Percentiles rank a stretch among this genome's conserved stretches.
phyloP scores from a whole-genome alignment of 331 rosid species.

The Spiraea crenata region DNA sequence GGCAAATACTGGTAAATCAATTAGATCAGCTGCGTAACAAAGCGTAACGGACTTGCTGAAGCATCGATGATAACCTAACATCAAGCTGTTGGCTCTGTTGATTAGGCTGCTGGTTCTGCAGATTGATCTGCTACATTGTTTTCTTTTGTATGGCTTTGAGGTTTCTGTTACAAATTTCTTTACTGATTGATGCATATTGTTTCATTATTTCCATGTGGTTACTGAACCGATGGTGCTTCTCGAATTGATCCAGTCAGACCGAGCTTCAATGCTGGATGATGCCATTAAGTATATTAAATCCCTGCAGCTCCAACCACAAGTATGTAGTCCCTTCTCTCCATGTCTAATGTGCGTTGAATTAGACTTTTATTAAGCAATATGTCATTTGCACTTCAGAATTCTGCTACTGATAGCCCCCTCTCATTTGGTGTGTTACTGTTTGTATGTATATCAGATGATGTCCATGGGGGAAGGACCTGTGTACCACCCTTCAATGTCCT shows the following conservation, averaged over 20 bases:
- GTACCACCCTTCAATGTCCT: background rate
- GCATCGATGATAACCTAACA: too few species aligned
- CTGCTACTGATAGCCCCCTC: background rate
- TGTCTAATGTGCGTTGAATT: background rate
- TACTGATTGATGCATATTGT: background rate
- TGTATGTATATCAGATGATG: slow-evolving; percentile 1
- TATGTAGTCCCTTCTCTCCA: background rate
- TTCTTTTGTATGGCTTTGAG: background rate
- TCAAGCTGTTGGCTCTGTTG: too few species aligned
- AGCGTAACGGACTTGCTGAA: too few species aligned
- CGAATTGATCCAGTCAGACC: background rate
- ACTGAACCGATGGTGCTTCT: background rate
- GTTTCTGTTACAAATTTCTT: background rate
- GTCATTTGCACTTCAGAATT: too few species aligned
- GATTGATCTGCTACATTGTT: too few species aligned
- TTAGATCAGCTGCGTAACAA: too few species aligned
- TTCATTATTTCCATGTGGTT: background rate
- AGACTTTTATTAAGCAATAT: too few species aligned
- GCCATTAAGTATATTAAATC: background rate
- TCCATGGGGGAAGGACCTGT: background rate
- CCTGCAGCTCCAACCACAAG: background rate
- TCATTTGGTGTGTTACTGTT: background rate
- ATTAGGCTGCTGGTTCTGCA: too few species aligned
- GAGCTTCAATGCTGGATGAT: background rate
- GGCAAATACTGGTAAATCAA: too few species aligned